A percentile compares a stretch with the other conserved stretches of the same genome.
Conservation (phyloP, 176 grass and related monocot species). For the Puya raimondii region DNA sequence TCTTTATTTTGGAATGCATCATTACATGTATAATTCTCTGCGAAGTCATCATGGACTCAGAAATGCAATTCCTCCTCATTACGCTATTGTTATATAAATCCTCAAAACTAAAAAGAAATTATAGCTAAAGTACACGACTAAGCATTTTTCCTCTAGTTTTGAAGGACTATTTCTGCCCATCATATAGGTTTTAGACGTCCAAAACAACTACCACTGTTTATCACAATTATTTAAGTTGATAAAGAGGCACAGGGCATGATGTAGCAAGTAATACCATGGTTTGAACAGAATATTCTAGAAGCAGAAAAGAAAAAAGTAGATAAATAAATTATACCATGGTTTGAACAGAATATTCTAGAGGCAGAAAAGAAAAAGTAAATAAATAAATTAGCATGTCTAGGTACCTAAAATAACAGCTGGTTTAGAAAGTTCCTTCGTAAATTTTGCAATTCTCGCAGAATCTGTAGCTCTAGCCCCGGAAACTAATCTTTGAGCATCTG, state of each 20-base stretch:
- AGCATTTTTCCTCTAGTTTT: too few relatives aligned
- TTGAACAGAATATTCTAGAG: neutral
- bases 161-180: too few relatives aligned
- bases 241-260: too few relatives aligned
- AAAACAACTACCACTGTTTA: too few relatives aligned
- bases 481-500: slow-evolving; percentile 68
- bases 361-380: neutral
- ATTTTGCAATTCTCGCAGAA: slow-evolving; percentile 78
- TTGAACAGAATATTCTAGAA: neutral
- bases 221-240: too few relatives aligned
- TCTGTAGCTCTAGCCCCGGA: slow-evolving; percentile 92
- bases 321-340: neutral
- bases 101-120: too few relatives aligned
- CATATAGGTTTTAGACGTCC: neutral
- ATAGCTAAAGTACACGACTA: too few relatives aligned
- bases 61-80: too few relatives aligned
- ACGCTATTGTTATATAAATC: too few relatives aligned
- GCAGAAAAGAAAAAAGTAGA: neutral
- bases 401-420: slow-evolving; percentile 88
- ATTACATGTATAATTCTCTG: too few relatives aligned
- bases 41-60: too few relatives aligned
- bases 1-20: too few relatives aligned
- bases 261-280: neutral
- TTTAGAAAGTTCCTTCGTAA: slow-evolving; percentile 74
- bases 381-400: neutral